phyloP scores from a whole-genome alignment of 2,329 filamentous ascomycete species.

The Metarhizium rileyi region DNA sequence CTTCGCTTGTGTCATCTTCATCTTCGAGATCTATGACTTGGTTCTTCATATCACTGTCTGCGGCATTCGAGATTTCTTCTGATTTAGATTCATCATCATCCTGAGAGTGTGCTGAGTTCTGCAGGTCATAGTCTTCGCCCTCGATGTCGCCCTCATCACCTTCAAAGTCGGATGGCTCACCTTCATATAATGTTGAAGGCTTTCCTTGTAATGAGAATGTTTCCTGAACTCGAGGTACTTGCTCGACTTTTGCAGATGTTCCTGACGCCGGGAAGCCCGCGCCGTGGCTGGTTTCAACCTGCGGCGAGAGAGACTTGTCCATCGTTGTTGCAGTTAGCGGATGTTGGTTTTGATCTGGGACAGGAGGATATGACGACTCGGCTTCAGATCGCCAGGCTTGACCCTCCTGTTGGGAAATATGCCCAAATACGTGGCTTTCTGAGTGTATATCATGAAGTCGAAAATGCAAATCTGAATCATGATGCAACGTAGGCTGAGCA shows the following conservation, averaged over 20 bases:
- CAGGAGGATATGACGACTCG: not conserved
- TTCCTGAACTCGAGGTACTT: not conserved
- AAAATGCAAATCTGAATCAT: constrained; percentile 11
- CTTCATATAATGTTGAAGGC: constrained; percentile 9
- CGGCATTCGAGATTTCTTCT: constrained; percentile 7
- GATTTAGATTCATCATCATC: constrained; percentile 19
- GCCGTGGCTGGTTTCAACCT: not conserved
- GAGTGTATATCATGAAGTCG: not conserved
- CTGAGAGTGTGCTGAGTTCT: constrained; percentile 21
- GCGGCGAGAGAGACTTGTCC: constrained; percentile 1
- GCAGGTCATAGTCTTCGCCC: constrained; percentile 25
- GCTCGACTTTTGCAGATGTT: not conserved
- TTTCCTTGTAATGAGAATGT: not conserved
- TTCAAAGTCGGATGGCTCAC: constrained; percentile 8
- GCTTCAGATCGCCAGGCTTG: not conserved
- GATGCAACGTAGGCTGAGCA: not conserved
- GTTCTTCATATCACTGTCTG: constrained; percentile 10
- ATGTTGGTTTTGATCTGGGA: not conserved
- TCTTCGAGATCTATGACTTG: constrained; percentile 19
- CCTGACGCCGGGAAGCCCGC: not conserved
- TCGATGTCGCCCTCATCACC: constrained; percentile 18
- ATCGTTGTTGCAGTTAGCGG: constrained; percentile 1
- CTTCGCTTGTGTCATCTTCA: constrained; percentile 4
- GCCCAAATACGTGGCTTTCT: not conserved
- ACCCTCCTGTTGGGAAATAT: not conserved